Base-by-base conservation (phyloP, 371 early-diverging fungal species). In the Syncephalastrum sp. region DNA sequence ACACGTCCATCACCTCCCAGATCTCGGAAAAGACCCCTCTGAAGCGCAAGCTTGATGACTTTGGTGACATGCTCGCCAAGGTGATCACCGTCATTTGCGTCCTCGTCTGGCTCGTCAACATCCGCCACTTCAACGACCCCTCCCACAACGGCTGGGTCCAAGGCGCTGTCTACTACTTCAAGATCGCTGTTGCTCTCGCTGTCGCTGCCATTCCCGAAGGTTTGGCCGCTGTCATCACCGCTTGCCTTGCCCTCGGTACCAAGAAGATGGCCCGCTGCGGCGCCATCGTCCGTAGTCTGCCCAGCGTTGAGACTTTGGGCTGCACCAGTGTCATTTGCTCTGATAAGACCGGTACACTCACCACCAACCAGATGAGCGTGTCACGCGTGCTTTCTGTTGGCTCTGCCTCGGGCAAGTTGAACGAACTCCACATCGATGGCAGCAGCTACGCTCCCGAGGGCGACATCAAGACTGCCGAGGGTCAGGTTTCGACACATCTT, bases 151-250 rank as follows among this genome's bases (percentile, higher is more conserved):
- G 95, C 17, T 94, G 93, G 93, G 65, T 97, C 52, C 84, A 89
- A 59, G 93, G 93, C 60, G 92, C 93, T 23, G 79, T 94, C n/a
- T 93, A 93, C 74, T 93, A 93, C 68, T 95, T 94, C 79, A 98
- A 97, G 82, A 98, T 98, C 53, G 97, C 97, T 23, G 98, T 99
- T 53, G 97, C 98, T 8, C 77, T 99, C 59, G 99, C 99, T 47
- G 98, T 99, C n/a, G 98, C 99, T 48, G 98, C 98, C 50, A 98
- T 99, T 63, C 99, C 99, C 53, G 99, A 99, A 83, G 99, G 99
- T 53, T 74, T 99, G 42, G 93, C 96, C 15, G 97, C 96, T 48
- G 94, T 97, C 53, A 97, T 98, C 57, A 97, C 98, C 23, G 95
- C 97, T 43, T 97, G 97, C 69, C 82, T 99, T 54, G 97, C 98